Base-by-base conservation (phyloP, 208 protist genomes). In the Leishmania guyanensis region DNA sequence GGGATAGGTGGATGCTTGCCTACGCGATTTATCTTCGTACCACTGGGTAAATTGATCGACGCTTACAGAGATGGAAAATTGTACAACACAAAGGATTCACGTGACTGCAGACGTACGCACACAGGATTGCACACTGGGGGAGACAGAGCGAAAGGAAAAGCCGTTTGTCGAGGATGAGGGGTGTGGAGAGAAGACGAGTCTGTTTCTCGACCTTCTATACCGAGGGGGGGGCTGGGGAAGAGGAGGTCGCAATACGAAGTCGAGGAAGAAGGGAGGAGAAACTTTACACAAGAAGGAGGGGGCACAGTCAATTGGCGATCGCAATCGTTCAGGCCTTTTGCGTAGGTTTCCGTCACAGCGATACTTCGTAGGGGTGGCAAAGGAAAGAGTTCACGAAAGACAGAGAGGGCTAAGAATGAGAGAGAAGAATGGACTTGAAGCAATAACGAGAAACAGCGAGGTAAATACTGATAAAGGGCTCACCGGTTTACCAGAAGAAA, bases 321-420 rank as follows among this genome's bases (percentile, higher is more conserved):
- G 56, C 12, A n/a, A 5, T 17, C 3, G n/a, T n/a, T 62, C 5
- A 26, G 3, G 56, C n/a, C 22, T 26, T 29, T 22, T 29, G 4
- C 36, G 56, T 62, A 26, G 8, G 56, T 26, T 17, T 29, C 56
- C n/a, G 22, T 62, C 3, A 6, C 10, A 8, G 22, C 8, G 10
- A 9, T 6, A 4, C 17, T 1, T 29, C n/a, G 3, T 8, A 16
- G 22, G 22, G 22, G 56, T 62, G 2, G 56, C 56, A 26, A 62
- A 26, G 12, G 1, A 29, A 29, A 29, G 56, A 5, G 6, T 29
- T 62, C 5, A 62, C 8, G 22, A 62, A 10, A 5, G 22, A 62
- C 22, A 2, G 22, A 62, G 22, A 22, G 5, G 56, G 70, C 65
- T 48, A 85, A 56, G 70, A 81, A 81, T 8, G 54, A 26, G 36